phyloP scores from a whole-genome alignment of 441 rosid genomes.

The Lepidium campestre region DNA sequence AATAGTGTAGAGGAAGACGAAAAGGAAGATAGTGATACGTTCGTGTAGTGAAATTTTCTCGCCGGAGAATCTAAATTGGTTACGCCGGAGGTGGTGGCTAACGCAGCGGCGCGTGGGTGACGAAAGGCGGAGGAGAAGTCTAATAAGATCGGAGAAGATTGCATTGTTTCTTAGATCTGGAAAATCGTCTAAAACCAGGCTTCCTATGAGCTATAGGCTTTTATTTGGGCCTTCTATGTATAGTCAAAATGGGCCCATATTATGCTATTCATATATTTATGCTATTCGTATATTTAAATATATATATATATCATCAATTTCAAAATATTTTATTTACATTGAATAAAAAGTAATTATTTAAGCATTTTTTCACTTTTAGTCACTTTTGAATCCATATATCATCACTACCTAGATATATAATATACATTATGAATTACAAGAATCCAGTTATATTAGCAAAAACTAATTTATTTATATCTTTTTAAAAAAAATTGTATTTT shows the following conservation, averaged over 20 bases:
- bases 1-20: not conserved
- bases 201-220: constrained; percentile 19
- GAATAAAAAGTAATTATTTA: not conserved
- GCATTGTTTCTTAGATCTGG: constrained; percentile 31
- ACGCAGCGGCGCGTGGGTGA: constrained; percentile 29
- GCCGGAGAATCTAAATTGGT: not conserved
- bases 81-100: constrained; percentile 20
- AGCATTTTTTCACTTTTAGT: no score
- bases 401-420: no score
- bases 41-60: not conserved
- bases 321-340: not conserved
- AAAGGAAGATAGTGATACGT: not conserved
- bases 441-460: no score
- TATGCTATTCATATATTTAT: no score
- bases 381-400: no score
- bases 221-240: constrained; percentile 19
- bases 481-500: no score
- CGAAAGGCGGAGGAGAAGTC: constrained; percentile 3
- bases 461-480: no score
- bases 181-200: constrained; percentile 3
- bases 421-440: no score
- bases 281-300: no score
- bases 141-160: constrained; percentile 25
- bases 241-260: not conserved
- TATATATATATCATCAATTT: not conserved